Percentiles rank a stretch among this genome's conserved stretches.
Conservation (phyloP, 1,284 basidiomycete genomes). For the Ustilago sp. region DNA sequence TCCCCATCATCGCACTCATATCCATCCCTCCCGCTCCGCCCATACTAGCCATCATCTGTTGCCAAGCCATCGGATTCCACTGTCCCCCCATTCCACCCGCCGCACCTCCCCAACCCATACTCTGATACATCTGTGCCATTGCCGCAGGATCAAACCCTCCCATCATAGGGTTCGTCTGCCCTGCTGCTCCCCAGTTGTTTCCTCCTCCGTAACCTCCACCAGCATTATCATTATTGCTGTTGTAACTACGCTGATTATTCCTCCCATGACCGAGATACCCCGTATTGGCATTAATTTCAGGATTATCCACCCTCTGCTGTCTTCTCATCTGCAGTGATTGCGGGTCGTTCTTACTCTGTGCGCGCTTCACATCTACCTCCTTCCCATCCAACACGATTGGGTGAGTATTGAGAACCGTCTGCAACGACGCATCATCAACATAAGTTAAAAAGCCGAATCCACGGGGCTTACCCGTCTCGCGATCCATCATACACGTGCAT, state of each 20-base stretch:
- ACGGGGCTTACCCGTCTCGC: conserved; percentile 93
- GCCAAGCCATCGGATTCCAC: conserved; percentile 68
- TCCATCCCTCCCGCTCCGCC: conserved; percentile 64
- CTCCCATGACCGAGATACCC: conserved; percentile 3
- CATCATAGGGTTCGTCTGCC: conserved; percentile 73
- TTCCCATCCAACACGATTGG: conserved; percentile 70
- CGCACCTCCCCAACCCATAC: conserved; percentile 71
- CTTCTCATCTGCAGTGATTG: conserved; percentile 37
- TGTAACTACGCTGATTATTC: not conserved
- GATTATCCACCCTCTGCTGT: conserved; percentile 30
- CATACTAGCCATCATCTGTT: conserved; percentile 64
- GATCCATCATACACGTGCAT: conserved; percentile 98
- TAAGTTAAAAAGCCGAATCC: conserved; percentile 99
- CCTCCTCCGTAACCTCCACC: conserved; percentile 72
- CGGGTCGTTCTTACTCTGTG: conserved; percentile 54
- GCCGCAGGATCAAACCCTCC: conserved; percentile 72
- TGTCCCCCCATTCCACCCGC: conserved; percentile 3
- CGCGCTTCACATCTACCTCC: conserved; percentile 88
- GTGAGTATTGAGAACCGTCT: conserved; percentile 72
- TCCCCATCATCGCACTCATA: conserved; percentile 72
- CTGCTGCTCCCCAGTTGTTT: conserved; percentile 73
- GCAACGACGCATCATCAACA: conserved; percentile 83
- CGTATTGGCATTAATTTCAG: conserved; percentile 20
- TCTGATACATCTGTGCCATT: conserved; percentile 74
- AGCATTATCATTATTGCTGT: not conserved